These are phyloP conservation scores for Lolium rigidum DNA, from an alignment of 176 grass and related monocot genomes.

Conservation along the genomic window DNA sequence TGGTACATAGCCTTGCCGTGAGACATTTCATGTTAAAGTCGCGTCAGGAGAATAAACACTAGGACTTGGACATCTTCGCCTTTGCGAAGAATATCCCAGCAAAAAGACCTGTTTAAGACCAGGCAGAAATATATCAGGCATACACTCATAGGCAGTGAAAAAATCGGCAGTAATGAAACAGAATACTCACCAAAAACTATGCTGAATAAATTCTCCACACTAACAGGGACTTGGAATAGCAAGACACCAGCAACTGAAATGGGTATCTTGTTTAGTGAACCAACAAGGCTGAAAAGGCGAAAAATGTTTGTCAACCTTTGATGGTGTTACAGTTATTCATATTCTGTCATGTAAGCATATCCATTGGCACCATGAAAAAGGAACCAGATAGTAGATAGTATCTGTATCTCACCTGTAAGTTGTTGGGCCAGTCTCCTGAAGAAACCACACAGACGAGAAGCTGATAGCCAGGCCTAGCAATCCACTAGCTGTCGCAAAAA, in stretches of 20 bases:
- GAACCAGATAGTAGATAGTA: background rate
- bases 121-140: background rate
- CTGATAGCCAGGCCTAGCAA: conserved; percentile 86
- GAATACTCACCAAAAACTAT: conserved; percentile 76
- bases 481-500: conserved; percentile 78
- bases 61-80: conserved; percentile 82
- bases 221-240: conserved; percentile 80
- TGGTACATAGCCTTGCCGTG: conserved; percentile 12
- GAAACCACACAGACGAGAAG: conserved; percentile 94
- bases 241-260: conserved; percentile 89
- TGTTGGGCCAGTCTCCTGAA: conserved; percentile 84
- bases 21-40: conserved; percentile 25
- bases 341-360: conserved; percentile 2
- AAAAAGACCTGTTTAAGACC: conserved; percentile 76
- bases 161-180: conserved; percentile 17
- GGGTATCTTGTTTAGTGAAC: conserved; percentile 93
- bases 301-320: background rate
- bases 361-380: background rate
- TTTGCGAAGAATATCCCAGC: conserved; percentile 96
- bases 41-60: background rate
- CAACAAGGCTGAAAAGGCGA: conserved; percentile 58
- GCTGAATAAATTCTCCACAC: conserved; percentile 77
- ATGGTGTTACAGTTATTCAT: background rate
- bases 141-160: background rate
- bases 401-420: conserved; percentile 81